phyloP scores from a whole-genome alignment of 306 rosid species.

The Vigna unguiculata region DNA sequence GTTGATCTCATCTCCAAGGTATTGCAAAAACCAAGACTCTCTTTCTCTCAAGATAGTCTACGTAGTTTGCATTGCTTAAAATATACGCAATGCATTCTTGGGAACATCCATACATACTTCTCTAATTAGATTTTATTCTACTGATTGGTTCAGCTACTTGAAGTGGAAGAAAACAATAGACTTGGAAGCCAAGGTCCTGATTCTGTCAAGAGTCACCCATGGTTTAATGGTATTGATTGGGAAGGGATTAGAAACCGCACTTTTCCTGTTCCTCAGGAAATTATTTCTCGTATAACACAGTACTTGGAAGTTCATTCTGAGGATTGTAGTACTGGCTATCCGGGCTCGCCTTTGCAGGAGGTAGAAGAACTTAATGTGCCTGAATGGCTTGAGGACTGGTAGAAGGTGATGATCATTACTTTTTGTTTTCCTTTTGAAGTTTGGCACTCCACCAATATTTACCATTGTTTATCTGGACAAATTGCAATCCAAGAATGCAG shows the following conservation, averaged over 20 bases:
- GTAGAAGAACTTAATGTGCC: conserved; percentile 66
- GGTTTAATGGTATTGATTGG: conserved; percentile 93
- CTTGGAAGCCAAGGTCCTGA: conserved; percentile 81
- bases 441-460: conserved; percentile 39
- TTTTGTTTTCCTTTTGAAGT: conserved; percentile 41
- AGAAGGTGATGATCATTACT: conserved; percentile 47
- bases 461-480: conserved; percentile 34
- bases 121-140: conserved; percentile 28
- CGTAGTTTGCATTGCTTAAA: conserved; percentile 11
- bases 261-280: conserved; percentile 73
- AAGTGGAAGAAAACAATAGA: conserved; percentile 80
- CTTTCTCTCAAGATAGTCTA: background rate
- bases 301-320: conserved; percentile 69
- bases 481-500: conserved; percentile 41
- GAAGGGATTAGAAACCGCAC: conserved; percentile 57
- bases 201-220: conserved; percentile 75
- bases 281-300: conserved; percentile 70
- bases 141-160: conserved; percentile 76
- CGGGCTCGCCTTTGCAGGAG: conserved; percentile 56
- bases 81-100: background rate
- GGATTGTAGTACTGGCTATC: conserved; percentile 55
- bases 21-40: conserved; percentile 22
- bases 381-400: conserved; percentile 96
- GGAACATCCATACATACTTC: conserved; percentile 40
- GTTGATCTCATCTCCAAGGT: conserved; percentile 93